These are phyloP conservation scores for Scenedesmus sp. DNA, from an alignment of 163 green algal species.

Conservation along the genomic window DNA sequence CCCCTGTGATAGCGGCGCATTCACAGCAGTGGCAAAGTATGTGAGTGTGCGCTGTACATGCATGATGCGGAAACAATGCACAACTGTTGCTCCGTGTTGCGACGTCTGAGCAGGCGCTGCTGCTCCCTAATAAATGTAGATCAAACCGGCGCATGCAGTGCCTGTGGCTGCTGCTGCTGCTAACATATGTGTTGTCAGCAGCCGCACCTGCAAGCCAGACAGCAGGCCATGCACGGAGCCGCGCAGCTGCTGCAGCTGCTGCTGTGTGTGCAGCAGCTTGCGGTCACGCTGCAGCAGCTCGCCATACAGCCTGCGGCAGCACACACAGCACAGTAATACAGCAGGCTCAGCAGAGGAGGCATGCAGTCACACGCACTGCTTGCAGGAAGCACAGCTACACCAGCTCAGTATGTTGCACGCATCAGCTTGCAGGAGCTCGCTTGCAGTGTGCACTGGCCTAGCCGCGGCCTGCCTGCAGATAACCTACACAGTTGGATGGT, in stretches of 20 bases:
- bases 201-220: background rate
- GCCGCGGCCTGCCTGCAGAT: background rate
- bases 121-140: too few relatives aligned
- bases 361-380: background rate
- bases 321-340: background rate
- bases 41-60: background rate
- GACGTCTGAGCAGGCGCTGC: too few relatives aligned
- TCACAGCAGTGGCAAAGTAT: background rate
- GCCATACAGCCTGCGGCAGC: constrained; percentile 7
- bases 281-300: constrained; percentile 17
- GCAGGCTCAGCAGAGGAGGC: too few relatives aligned
- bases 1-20: background rate
- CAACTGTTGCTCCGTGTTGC: background rate
- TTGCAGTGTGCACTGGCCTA: too few relatives aligned
- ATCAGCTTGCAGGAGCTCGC: background rate
- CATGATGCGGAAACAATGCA: background rate
- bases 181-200: background rate
- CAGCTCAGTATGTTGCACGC: background rate
- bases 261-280: background rate
- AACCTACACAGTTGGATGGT: background rate
- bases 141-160: too few relatives aligned
- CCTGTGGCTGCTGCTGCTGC: background rate
- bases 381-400: background rate
- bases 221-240: background rate
- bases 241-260: constrained; percentile 11